These are phyloP conservation scores for Colletotrichum sp. DNA, from an alignment of 2,329 filamentous ascomycete genomes.

Conservation along the genomic window DNA sequence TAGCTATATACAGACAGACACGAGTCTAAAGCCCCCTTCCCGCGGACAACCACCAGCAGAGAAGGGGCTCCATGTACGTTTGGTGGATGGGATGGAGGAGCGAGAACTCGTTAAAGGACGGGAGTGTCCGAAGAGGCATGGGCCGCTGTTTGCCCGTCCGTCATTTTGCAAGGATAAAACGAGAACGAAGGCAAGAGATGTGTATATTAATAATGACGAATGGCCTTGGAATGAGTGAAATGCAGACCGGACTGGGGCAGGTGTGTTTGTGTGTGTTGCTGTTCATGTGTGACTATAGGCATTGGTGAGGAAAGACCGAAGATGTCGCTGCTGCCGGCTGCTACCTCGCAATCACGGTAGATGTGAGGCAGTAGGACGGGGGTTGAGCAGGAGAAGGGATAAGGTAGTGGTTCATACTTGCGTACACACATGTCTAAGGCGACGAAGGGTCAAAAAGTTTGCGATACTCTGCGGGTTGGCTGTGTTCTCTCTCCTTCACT, in stretches of 20 bases:
- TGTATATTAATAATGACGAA: slow-evolving; percentile 23
- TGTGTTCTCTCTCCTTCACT: not conserved
- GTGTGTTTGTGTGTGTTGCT: not conserved
- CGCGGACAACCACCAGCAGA: not conserved
- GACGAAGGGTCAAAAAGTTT: not conserved
- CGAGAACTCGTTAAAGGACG: not conserved
- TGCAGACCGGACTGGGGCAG: not conserved
- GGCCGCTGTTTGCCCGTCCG: not conserved
- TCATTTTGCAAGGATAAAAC: not conserved
- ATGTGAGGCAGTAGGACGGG: not conserved
- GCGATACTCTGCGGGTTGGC: not conserved
- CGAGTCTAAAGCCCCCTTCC: not conserved
- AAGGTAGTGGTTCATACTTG: no score
- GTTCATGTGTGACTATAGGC: not conserved
- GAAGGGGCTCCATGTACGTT: not conserved
- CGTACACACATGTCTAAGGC: not conserved
- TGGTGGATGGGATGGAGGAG: not conserved
- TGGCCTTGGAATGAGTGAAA: slow-evolving; percentile 1
- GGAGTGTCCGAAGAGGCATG: not conserved
- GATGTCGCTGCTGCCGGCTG: not conserved
- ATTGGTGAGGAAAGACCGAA: not conserved
- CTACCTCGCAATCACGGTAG: not conserved
- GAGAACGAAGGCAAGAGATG: not conserved
- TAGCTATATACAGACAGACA: slow-evolving; percentile 14
- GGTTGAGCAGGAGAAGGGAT: not conserved